Evolutionary conservation across 352 stramenopile species (phyloP).

Genomic region (Thraustochytrium sp.): DNA sequence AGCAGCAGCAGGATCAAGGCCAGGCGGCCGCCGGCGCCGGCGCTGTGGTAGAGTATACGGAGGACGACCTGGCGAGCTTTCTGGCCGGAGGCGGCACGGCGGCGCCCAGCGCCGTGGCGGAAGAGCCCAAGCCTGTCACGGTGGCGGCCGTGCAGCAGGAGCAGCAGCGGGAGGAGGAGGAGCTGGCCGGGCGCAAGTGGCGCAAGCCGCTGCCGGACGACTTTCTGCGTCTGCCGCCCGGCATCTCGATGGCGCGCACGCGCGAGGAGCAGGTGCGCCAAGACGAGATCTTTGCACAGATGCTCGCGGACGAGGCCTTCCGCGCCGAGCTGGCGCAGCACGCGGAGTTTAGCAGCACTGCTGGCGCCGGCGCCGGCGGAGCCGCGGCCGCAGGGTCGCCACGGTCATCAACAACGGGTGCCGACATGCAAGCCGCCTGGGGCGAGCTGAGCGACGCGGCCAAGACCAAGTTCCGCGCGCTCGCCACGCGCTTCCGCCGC

Average conservation of each 20-base stretch:
- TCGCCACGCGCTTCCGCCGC: conserved; percentile 20
- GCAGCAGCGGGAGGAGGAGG: not conserved
- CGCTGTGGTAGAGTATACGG: not conserved
- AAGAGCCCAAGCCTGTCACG: not conserved
- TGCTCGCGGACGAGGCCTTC: conserved; percentile 29
- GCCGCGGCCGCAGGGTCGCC: no score
- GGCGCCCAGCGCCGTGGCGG: not conserved
- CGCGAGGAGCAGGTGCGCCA: not conserved
- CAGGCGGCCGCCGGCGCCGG: not conserved
- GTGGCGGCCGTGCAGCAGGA: not conserved
- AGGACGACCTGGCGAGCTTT: not conserved
- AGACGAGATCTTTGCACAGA: conserved; percentile 14
- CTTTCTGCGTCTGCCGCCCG: conserved; percentile 19
- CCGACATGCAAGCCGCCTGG: not conserved
- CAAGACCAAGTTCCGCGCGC: conserved; percentile 19
- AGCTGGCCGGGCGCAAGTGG: not conserved
- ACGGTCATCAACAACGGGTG: not conserved
- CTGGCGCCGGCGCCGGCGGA: not conserved
- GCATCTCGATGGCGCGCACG: not conserved
- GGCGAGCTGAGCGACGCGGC: conserved; percentile 24
- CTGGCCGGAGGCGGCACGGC: not conserved
- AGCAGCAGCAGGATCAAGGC: not conserved
- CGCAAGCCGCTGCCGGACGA: conserved; percentile 2
- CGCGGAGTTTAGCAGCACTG: not conserved
- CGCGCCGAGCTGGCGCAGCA: not conserved